Base-by-base conservation (phyloP, 2,329 filamentous ascomycete species). In the Tolypocladium inflatum region DNA sequence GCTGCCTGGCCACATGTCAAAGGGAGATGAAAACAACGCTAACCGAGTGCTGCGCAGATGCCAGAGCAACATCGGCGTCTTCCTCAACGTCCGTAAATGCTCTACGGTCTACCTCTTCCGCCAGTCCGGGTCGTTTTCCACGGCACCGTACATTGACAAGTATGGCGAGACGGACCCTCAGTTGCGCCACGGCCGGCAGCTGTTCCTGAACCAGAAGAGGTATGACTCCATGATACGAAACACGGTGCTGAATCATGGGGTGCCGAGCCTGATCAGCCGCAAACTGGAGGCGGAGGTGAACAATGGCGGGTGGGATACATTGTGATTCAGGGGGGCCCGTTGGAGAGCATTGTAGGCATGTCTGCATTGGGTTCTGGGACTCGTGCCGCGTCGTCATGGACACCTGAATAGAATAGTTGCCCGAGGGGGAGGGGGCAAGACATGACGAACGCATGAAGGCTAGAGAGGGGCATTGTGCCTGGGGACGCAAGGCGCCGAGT, bases 1-100 rank as follows among this genome's bases (percentile, higher is more conserved):
- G 33, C 33, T 26, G 23, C 30, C 23, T 37, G 21, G 30, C 15
- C n/a, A 19, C 15, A 35, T 55, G 21, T 9, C 26, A 11, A 10
- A 4, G 15, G 26, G 8, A 9, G 26, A 37, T 13, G 48, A 37
- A 19, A 7, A 21, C 4, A 21, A 37, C 35, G 48, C 48, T 52
- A 52, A 52, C 19, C 30, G 11, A 37, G 48, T 30, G 48, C 33
- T 30, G 19, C 54, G 54, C 63, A 95, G 90, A 66, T 97, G 93
- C 72, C 91, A 94, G 68, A 84, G 86, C 61, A 91, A 91, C 65
- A 86, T 96, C 54, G 94, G 94, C n/a, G 78, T 97, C 39, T 97
- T 95, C 76, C 88, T 99, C 72, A 96, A 96, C 71, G 93, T 99
- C 65, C 89, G 94, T 64, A 97, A 97, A 76, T 97, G 95, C 76